Evolutionary conservation across 2,329 filamentous ascomycete species (phyloP).

Genomic region (Epichloe gansuensis): DNA sequence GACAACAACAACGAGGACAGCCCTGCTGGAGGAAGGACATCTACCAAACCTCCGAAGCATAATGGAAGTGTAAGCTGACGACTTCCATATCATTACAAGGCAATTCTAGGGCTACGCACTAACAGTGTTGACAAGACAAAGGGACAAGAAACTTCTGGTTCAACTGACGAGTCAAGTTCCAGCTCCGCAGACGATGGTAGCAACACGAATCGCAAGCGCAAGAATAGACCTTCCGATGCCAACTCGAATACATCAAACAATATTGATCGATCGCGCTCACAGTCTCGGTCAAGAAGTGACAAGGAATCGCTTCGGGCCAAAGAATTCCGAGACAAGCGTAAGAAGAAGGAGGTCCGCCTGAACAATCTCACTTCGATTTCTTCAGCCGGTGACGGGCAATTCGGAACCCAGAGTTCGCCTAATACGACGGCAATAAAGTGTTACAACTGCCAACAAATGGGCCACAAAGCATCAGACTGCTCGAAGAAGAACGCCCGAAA

Average conservation of each 20-base stretch:
- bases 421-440: conserved; percentile 30
- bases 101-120: neutral
- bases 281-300: conserved; percentile 17
- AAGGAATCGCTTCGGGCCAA: conserved; percentile 23
- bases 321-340: conserved; percentile 44
- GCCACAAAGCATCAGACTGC: conserved; percentile 48
- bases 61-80: conserved; percentile 14
- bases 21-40: conserved; percentile 23
- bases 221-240: conserved; percentile 16
- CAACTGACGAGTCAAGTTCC: conserved; percentile 13
- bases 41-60: conserved; percentile 20
- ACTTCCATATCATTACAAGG: neutral
- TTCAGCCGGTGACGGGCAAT: conserved; percentile 16
- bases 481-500: conserved; percentile 20
- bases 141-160: conserved; percentile 11
- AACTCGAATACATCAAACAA: conserved; percentile 9
- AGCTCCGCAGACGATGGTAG: conserved; percentile 13
- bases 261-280: conserved; percentile 20
- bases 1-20: conserved; percentile 23
- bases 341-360: conserved; percentile 55
- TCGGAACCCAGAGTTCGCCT: conserved; percentile 8
- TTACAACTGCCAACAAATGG: conserved; percentile 47
- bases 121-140: neutral
- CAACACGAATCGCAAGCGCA: conserved; percentile 13
- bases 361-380: conserved; percentile 53